Evolutionary conservation across 2,329 filamentous ascomycete species (phyloP).

Genomic region (Helicocarpus griseus): DNA sequence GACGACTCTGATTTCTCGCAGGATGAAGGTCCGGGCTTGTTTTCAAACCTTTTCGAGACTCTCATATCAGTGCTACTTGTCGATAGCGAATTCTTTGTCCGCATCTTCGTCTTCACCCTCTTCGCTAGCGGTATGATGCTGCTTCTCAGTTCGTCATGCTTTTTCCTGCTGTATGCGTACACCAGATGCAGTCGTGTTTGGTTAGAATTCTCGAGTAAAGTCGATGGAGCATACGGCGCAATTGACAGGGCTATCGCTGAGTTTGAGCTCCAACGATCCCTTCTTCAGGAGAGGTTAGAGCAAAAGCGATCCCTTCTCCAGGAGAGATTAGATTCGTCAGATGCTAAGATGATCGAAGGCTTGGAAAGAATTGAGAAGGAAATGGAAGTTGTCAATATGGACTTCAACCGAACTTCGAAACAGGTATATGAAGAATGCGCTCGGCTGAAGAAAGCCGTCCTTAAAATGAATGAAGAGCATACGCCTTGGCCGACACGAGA

Average conservation of each 20-base stretch:
- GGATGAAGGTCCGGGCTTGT: background rate
- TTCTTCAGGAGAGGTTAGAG: background rate
- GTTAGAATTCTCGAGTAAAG: background rate
- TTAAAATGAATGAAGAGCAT: background rate
- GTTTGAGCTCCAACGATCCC: background rate
- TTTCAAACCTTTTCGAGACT: background rate
- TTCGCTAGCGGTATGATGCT: background rate
- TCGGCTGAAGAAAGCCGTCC: background rate
- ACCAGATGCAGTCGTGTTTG: background rate
- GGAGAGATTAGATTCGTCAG: background rate
- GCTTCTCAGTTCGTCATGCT: background rate
- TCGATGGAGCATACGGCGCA: background rate
- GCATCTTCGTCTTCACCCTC: conserved; percentile 1
- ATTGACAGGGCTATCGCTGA: conserved; percentile 1
- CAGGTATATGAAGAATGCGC: background rate
- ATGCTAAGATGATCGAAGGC: background rate
- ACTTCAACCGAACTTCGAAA: background rate
- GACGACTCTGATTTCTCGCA: background rate
- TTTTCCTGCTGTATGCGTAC: background rate
- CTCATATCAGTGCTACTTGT: background rate
- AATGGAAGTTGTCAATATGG: background rate
- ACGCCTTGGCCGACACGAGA: background rate
- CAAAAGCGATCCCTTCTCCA: too few relatives aligned
- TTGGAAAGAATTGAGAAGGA: background rate
- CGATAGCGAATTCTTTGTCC: background rate